Percentiles rank a stretch among this genome's conserved stretches.
Evolutionary conservation across 805 yeast species (phyloP).

Genomic region (Hanseniaspora lachancei): DNA sequence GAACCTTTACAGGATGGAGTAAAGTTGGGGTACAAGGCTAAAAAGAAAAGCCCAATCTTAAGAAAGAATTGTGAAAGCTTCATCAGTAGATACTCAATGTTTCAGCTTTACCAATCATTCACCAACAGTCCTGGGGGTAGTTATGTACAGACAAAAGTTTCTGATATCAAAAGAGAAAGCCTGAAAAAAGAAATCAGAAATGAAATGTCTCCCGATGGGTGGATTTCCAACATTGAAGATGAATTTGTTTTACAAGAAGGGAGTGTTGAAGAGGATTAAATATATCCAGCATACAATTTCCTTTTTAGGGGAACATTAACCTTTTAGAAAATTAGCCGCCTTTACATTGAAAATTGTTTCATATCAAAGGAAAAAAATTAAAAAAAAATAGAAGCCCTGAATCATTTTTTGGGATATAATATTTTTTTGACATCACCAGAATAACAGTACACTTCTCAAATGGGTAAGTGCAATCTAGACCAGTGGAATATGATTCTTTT

Average conservation of each 20-base stretch:
- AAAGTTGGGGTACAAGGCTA: conserved; percentile 42
- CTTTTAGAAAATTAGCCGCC: too few relatives aligned
- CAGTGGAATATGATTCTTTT: too few relatives aligned
- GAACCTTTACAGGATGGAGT: conserved; percentile 43
- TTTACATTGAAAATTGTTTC: too few relatives aligned
- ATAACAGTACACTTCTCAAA: too few relatives aligned
- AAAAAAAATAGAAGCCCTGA: too few relatives aligned
- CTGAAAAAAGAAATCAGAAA: conserved; percentile 19
- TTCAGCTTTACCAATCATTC: not conserved
- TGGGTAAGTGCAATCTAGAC: too few relatives aligned
- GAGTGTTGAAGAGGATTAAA: too few relatives aligned
- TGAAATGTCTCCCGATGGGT: conserved; percentile 29
- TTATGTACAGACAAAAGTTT: conserved; percentile 13
- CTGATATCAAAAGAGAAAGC: conserved; percentile 15
- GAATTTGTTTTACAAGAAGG: conserved; percentile 21
- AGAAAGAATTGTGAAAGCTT: conserved; percentile 29
- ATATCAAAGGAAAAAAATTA: too few relatives aligned
- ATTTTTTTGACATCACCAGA: too few relatives aligned
- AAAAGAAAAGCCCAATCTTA: conserved; percentile 30
- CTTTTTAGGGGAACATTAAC: not conserved
- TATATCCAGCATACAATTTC: too few relatives aligned
- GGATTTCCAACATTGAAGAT: conserved; percentile 37
- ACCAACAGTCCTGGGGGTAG: not conserved
- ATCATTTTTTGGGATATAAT: too few relatives aligned
- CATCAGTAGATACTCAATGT: conserved; percentile 18